Evolutionary conservation across 345 rosid species (phyloP), one percentile per base, ranked within the genome.

Genomic region (Linum trigynum): DNA sequence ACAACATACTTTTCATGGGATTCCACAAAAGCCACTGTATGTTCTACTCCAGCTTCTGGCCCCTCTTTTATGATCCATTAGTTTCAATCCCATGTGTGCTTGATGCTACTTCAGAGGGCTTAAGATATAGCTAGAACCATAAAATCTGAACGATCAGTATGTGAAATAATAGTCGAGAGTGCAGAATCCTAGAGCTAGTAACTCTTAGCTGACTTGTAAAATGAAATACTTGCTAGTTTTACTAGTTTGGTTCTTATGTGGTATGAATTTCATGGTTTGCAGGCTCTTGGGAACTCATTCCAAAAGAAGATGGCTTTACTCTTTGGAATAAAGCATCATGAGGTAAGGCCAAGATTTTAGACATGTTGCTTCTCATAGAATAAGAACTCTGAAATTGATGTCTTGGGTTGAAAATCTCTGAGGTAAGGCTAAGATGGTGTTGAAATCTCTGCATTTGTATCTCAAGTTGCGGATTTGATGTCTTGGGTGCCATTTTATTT

Each of bases 221-320:
- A 23, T 23, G 32, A 23, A 23, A 23, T 23, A 23, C 32, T 23
- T 23, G 32, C 32, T 23, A 23, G 32, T 23, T 23, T 23, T 48
- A 6, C 65, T 56, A 48, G 41, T 38, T 45, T 48, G 4, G 38
- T 51, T 60, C 35, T 38, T 23, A 23, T 23, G 32, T 4, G 6
- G 65, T 63, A 23, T 23, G 38, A 58, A 17, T 40, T 60, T 37
- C 62, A 42, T 74, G 61, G 55, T 56, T 48, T 64, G 39, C 89
- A 95, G 99, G 92, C 77, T 74, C 89, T 75, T 57, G 99, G 99
- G 65, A 95, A 95, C 77, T 95, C 99, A 41, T 95, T 89, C 79
- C 99, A 87, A 78, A 95, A 95, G 82, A 95, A 89, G 79, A 88
- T 79, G 60, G 90, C 97, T 23, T 67, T 86, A 67, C 86, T 95